Evolutionary conservation across 2,329 filamentous ascomycete genomes (phyloP).

Genomic region (Fusarium buxicola): DNA sequence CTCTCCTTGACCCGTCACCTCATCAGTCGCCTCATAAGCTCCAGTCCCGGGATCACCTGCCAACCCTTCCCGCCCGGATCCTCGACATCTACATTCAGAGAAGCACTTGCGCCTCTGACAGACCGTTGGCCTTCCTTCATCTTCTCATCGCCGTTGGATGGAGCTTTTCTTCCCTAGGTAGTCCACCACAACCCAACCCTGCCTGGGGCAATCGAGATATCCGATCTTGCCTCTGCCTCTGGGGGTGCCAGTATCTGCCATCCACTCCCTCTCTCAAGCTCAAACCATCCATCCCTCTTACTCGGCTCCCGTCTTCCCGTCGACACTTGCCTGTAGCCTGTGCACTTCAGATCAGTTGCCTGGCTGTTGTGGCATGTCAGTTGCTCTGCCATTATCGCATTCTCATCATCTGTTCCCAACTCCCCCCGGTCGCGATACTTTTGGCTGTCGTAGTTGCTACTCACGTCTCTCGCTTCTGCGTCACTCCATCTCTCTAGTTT

Average conservation of each 20-base stretch:
- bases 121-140: slow-evolving; percentile 25
- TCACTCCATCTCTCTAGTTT: slow-evolving; percentile 27
- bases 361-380: slow-evolving; percentile 34
- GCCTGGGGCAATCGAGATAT: slow-evolving; percentile 45
- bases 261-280: slow-evolving; percentile 31
- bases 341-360: slow-evolving; percentile 23
- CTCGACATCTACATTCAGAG: slow-evolving; percentile 32
- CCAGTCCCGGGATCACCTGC: slow-evolving; percentile 41
- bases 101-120: slow-evolving; percentile 35
- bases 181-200: slow-evolving; percentile 30
- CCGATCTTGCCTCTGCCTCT: slow-evolving; percentile 31
- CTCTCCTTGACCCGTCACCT: slow-evolving; percentile 39
- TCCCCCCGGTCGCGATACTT: slow-evolving; percentile 18
- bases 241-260: slow-evolving; percentile 34
- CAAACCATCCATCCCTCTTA: slow-evolving; percentile 19
- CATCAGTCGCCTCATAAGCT: slow-evolving; percentile 43
- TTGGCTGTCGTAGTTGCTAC: slow-evolving; percentile 11
- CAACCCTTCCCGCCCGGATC: slow-evolving; percentile 26
- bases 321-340: slow-evolving; percentile 5
- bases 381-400: slow-evolving; percentile 25
- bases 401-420: slow-evolving; percentile 24
- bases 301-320: slow-evolving; percentile 20
- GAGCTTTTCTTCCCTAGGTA: slow-evolving; percentile 19
- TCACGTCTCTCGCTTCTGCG: slow-evolving; percentile 11
- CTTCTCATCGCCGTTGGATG: slow-evolving; percentile 36